phyloP scores from a whole-genome alignment of 371 early-diverging fungal genomes.

The Apophysomyces elegans region DNA sequence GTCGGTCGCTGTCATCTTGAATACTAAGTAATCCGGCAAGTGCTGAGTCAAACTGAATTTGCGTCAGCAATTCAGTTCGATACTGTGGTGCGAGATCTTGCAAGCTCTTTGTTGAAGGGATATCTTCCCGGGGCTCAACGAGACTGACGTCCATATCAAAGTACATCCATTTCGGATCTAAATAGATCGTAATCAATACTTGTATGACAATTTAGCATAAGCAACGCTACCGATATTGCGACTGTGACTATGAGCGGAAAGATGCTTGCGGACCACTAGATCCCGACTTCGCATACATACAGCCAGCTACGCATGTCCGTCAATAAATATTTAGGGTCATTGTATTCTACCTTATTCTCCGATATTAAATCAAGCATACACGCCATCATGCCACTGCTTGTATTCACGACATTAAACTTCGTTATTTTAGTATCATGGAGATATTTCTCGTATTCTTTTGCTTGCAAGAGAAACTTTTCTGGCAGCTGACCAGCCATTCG shows the following conservation, averaged over 20 bases:
- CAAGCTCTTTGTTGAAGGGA: neutral
- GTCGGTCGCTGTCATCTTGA: neutral
- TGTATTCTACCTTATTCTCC: constrained; percentile 28
- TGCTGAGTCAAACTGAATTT: constrained; percentile 6
- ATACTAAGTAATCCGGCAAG: constrained; percentile 11
- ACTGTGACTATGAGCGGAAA: neutral
- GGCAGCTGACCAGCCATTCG: constrained; percentile 27
- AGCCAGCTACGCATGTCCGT: neutral
- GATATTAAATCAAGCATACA: constrained; percentile 32
- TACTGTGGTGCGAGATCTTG: neutral
- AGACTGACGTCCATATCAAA: neutral
- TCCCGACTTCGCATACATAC: neutral
- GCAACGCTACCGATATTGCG: neutral
- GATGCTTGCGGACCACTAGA: neutral
- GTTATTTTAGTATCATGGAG: constrained; percentile 9
- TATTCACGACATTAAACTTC: constrained; percentile 4
- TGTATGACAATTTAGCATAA: neutral
- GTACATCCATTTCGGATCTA: neutral
- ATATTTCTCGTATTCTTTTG: constrained; percentile 29
- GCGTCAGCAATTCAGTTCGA: neutral
- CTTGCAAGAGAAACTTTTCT: constrained; percentile 29
- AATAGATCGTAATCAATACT: neutral
- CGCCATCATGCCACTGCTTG: constrained; percentile 43
- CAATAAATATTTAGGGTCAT: neutral
- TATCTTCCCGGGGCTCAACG: neutral